Evolutionary conservation across 1,284 basidiomycete species (phyloP), one percentile per base, ranked within the genome.

Genomic region (Leccinum huronense): DNA sequence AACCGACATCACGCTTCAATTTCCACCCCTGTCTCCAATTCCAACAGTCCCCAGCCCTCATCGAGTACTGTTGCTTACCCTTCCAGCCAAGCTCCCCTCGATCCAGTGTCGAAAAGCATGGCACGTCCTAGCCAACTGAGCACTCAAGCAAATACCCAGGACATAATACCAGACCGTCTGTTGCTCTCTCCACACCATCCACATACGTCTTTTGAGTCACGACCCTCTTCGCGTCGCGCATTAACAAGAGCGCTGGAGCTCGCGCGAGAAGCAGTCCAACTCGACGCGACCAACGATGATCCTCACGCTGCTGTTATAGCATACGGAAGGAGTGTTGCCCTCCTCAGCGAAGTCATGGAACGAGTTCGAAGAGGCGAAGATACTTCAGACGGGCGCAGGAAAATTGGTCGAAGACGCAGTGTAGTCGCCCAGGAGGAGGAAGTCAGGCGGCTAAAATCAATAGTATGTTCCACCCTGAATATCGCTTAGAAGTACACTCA

Each of bases 271-370:
- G 91, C 91, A 5, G 91, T 94, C 36, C 85, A 85, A 70, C 84
- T 93, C 23, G 91, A 94, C 72, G 87, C 90, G 3, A 89, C 85
- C 8, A 92, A 92, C 65, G 88, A 91, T 72, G 89, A 93, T 71
- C 91, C 91, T 36, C 84, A 91, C 68, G 89, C 87, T 48, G 91
- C 91, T 2, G 90, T 94, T 19, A 79, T 87, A 64, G 91, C 91
- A 0, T 94, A 94, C 73, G 89, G 88, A 23, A 88, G 85, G 74
- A 93, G 91, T 71, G 91, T 94, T 58, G 86, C 89, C 51, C 81
- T 94, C 34, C 80, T 94, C 45, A 92, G 88, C 69, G 90, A 92
- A 75, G 91, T 94, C 59, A 94, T 94, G 91, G 91, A 93, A 72
- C 80, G 91, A 53, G 91, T 93, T 2, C 84, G 89, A 76, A 83